phyloP scores from a whole-genome alignment of 225 moss, liverwort and hornwort species.

The Thuidium tamariscinum region DNA sequence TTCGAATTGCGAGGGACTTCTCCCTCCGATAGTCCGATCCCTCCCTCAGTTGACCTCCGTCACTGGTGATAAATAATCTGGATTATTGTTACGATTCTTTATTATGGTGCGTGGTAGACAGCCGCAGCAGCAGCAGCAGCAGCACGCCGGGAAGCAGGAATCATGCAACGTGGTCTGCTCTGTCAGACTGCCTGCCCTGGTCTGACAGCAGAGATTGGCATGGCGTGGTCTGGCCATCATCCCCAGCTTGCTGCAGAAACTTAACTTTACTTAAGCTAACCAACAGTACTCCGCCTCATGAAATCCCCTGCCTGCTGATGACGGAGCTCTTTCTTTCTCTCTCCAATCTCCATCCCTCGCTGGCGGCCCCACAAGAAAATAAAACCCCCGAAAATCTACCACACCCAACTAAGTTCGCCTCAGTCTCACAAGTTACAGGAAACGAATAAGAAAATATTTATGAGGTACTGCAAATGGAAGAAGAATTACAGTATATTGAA shows the following conservation, averaged over 20 bases:
- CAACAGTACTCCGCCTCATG: background rate
- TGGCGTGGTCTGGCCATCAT: background rate
- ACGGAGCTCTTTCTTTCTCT: too few species aligned
- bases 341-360: too few species aligned
- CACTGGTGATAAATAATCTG: background rate
- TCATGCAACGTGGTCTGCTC: conserved; percentile 17
- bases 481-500: background rate
- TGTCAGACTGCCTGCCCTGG: background rate
- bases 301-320: background rate
- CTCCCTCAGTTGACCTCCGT: background rate
- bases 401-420: background rate
- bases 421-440: background rate
- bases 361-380: background rate
- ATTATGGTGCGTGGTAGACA: background rate
- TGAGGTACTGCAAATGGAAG: background rate
- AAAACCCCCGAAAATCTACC: background rate
- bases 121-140: background rate
- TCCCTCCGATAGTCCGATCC: too few species aligned
- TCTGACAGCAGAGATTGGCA: conserved; percentile 13
- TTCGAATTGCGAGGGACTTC: background rate
- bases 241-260: background rate
- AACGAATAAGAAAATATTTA: background rate
- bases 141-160: background rate
- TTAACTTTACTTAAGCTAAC: background rate
- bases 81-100: background rate